Conservation (phyloP, 306 rosid genomes). For the Coriaria nepalensis region DNA sequence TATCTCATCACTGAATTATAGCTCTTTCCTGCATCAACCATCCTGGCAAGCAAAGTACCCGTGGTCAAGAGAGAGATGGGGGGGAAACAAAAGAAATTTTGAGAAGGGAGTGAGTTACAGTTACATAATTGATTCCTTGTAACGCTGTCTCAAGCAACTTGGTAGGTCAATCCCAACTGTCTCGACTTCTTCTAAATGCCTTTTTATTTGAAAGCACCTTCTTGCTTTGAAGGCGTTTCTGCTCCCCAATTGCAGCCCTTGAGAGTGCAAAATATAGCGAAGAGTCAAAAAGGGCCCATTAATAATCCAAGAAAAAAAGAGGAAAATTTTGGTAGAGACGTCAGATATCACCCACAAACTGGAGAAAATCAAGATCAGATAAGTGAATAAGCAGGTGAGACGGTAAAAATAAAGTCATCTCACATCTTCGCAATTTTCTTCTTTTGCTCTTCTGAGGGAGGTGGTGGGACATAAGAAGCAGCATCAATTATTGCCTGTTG, state of each 20-base stretch:
- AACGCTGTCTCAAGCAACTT: too few relatives aligned
- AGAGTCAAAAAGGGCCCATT: slow-evolving; percentile 13
- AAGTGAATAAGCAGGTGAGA: slow-evolving; percentile 5
- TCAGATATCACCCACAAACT: not conserved
- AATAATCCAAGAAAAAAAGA: slow-evolving; percentile 2
- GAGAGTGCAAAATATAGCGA: slow-evolving; percentile 16
- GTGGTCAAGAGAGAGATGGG: too few relatives aligned
- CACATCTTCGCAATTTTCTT: slow-evolving; percentile 85
- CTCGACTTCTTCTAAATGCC: slow-evolving; percentile 65
- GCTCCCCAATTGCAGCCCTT: slow-evolving; percentile 89
- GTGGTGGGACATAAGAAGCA: slow-evolving; percentile 91
- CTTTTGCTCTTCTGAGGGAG: slow-evolving; percentile 95
- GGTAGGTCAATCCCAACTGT: slow-evolving; percentile 50
- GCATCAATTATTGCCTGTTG: slow-evolving; percentile 84
- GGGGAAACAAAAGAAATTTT: not conserved
- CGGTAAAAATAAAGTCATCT: slow-evolving; percentile 13
- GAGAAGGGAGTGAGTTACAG: not conserved
- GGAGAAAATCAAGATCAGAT: not conserved
- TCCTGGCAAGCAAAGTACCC: not conserved
- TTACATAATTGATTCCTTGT: not conserved
- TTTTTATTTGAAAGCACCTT: slow-evolving; percentile 70
- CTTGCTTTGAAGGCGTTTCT: slow-evolving; percentile 87
- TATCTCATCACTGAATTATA: too few relatives aligned
- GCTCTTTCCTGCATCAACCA: not conserved
- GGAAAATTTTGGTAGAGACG: slow-evolving; percentile 9